Conservation (phyloP, 2,329 filamentous ascomycete species). For the Aspergillus transmontanensis region DNA sequence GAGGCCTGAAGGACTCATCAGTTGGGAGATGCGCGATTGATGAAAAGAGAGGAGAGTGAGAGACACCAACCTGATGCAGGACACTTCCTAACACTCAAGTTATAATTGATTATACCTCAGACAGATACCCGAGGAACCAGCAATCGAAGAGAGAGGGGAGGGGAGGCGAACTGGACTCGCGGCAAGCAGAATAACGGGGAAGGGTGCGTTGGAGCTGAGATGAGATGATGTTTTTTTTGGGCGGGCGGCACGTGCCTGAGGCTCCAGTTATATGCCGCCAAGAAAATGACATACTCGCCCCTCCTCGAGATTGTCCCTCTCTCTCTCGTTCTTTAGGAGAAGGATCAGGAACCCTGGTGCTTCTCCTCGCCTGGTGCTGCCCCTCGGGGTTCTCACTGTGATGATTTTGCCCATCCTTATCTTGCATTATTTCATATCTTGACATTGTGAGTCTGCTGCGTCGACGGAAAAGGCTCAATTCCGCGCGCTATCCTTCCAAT, state of each 20-base stretch:
- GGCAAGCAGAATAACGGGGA: constrained; percentile 22
- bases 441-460: not conserved
- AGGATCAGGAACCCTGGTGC: constrained; percentile 22
- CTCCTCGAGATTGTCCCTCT: constrained; percentile 11
- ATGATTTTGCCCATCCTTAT: not conserved
- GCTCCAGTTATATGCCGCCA: constrained; percentile 21
- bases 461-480: not conserved
- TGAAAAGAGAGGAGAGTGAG: not conserved
- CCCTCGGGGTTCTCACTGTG: constrained; percentile 17
- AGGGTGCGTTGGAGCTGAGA: constrained; percentile 25
- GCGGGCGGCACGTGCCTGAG: constrained; percentile 29
- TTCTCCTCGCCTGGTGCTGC: constrained; percentile 20
- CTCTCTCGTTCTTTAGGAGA: constrained; percentile 19
- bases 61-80: constrained; percentile 8
- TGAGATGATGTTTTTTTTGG: constrained; percentile 33
- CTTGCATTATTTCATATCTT: not conserved
- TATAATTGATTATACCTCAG: constrained; percentile 2
- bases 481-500: not conserved
- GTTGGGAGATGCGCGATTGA: constrained; percentile 13
- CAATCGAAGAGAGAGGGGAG: constrained; percentile 8
- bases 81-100: constrained; percentile 3
- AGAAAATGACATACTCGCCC: constrained; percentile 28
- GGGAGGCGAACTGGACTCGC: constrained; percentile 13
- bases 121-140: not conserved
- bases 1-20: constrained; percentile 12